phyloP scores from a whole-genome alignment of 2,329 filamentous ascomycete species.

The Ploettnerulaceae sp. region DNA sequence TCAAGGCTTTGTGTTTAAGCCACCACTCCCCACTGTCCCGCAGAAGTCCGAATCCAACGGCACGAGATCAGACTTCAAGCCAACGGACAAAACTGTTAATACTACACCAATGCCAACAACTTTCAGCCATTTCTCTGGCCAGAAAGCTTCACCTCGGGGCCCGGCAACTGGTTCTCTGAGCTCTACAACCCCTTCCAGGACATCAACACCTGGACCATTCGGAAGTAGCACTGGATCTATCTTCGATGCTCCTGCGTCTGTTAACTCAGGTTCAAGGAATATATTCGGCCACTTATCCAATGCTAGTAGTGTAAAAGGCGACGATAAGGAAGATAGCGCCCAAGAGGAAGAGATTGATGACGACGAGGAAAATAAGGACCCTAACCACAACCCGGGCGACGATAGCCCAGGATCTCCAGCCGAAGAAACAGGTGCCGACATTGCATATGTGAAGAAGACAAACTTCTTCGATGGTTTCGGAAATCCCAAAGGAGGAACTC shows the following conservation, averaged over 20 bases:
- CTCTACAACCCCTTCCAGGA: constrained; percentile 25
- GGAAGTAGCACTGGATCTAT: constrained; percentile 26
- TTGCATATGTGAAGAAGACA: constrained; percentile 28
- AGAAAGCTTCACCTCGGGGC: constrained; percentile 38
- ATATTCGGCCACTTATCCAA: constrained; percentile 59
- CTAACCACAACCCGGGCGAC: constrained; percentile 21
- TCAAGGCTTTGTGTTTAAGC: constrained; percentile 16
- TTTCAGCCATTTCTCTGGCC: constrained; percentile 14
- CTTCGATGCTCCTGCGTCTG: constrained; percentile 24
- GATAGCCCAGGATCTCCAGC: constrained; percentile 22
- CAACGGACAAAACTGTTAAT: neutral
- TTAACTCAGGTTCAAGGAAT: constrained; percentile 37
- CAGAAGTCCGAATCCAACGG: neutral
- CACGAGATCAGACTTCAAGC: neutral
- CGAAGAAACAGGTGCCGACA: constrained; percentile 27
- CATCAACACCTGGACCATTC: constrained; percentile 27
- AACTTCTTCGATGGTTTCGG: constrained; percentile 11
- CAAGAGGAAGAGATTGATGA: constrained; percentile 13
- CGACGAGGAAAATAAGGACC: constrained; percentile 32
- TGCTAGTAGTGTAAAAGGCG: constrained; percentile 46
- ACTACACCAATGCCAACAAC: constrained; percentile 9
- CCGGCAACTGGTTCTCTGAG: constrained; percentile 22
- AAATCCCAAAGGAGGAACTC: constrained; percentile 21
- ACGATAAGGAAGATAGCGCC: constrained; percentile 37
- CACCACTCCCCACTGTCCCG: no score